These are phyloP conservation scores for Suhomyces sp. DNA, from an alignment of 805 yeast species.

Conservation along the genomic window DNA sequence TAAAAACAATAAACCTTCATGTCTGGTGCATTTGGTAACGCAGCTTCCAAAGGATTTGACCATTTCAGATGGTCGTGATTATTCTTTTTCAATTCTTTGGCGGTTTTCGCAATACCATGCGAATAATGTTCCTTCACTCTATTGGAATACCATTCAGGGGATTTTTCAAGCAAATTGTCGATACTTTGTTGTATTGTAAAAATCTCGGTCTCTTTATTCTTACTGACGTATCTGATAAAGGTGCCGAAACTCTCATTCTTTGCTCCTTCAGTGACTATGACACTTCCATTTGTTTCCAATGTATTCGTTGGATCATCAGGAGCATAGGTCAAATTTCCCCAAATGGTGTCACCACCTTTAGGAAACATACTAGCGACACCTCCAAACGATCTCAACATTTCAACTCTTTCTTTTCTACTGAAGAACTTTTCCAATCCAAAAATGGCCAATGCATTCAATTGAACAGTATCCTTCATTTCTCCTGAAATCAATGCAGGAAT, in stretches of 20 bases:
- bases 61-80: slow-evolving; percentile 76
- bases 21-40: slow-evolving; percentile 91
- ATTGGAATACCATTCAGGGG: slow-evolving; percentile 76
- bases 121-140: slow-evolving; percentile 74
- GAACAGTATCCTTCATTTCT: slow-evolving; percentile 97
- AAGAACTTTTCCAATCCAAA: slow-evolving; percentile 94
- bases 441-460: slow-evolving; percentile 86
- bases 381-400: slow-evolving; percentile 84
- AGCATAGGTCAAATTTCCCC: slow-evolving; percentile 73
- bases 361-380: slow-evolving; percentile 96
- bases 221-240: slow-evolving; percentile 10
- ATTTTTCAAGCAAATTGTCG: slow-evolving; percentile 57
- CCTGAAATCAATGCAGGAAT: slow-evolving; percentile 92
- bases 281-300: slow-evolving; percentile 18
- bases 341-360: slow-evolving; percentile 85
- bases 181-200: slow-evolving; percentile 68
- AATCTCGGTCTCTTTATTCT: slow-evolving; percentile 37
- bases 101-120: slow-evolving; percentile 66
- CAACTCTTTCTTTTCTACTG: slow-evolving; percentile 83
- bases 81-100: slow-evolving; percentile 59
- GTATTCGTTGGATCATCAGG: slow-evolving; percentile 65
- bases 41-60: slow-evolving; percentile 92
- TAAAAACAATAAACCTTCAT: slow-evolving; percentile 86
- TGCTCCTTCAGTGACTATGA: slow-evolving; percentile 19
- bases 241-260: slow-evolving; percentile 15